Evolutionary conservation across 2,329 filamentous ascomycete species (phyloP).

Genomic region (Curvularia sp.): DNA sequence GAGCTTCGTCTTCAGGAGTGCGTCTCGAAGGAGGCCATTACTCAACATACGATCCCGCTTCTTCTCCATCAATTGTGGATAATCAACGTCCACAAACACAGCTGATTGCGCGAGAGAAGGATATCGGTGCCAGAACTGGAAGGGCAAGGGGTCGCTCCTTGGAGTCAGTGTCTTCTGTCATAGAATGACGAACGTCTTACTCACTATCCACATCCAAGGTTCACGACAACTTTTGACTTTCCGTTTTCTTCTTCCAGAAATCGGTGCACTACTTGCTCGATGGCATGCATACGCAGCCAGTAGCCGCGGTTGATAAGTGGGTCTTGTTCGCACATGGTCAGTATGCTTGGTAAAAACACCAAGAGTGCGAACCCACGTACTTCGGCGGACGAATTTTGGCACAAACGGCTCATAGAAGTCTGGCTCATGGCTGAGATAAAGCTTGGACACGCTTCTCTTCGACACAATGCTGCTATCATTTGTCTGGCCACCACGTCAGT

Average conservation of each 20-base stretch:
- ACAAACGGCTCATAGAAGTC: constrained; percentile 92
- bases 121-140: constrained; percentile 78
- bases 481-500: constrained; percentile 62
- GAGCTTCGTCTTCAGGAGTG: constrained; percentile 38
- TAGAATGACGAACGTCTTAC: constrained; percentile 50
- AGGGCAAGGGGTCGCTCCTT: constrained; percentile 81
- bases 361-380: constrained; percentile 1
- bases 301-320: constrained; percentile 91
- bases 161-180: constrained; percentile 27
- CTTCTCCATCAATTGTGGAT: constrained; percentile 76
- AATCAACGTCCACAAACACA: constrained; percentile 85
- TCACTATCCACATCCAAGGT: constrained; percentile 90
- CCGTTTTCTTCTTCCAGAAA: constrained; percentile 69
- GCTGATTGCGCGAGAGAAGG: constrained; percentile 63
- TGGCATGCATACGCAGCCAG: constrained; percentile 82
- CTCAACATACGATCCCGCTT: constrained; percentile 73
- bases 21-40: constrained; percentile 55
- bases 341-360: neutral
- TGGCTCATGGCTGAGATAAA: constrained; percentile 78
- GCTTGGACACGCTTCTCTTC: constrained; percentile 87
- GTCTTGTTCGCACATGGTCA: constrained; percentile 44
- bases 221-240: constrained; percentile 76
- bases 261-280: constrained; percentile 75
- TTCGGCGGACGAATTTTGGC: constrained; percentile 78
- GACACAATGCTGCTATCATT: constrained; percentile 93